Conservation (phyloP, 257 asterid genomes). For the Solanum medicagineum region DNA sequence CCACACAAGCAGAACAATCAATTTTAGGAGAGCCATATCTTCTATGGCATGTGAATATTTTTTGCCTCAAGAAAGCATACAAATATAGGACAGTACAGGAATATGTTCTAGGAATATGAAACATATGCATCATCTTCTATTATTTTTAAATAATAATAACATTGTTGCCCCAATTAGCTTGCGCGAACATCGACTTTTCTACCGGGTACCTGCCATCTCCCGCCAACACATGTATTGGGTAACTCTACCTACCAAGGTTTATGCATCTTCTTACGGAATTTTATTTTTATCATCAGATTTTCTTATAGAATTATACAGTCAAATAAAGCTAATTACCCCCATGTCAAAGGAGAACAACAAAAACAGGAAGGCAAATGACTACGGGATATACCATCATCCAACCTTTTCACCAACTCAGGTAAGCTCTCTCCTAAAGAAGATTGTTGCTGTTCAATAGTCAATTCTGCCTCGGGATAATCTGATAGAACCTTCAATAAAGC, state of each 20-base stretch:
- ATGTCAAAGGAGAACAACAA: not conserved
- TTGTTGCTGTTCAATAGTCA: conserved; percentile 60
- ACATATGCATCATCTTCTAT: not conserved
- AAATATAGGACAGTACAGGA: not conserved
- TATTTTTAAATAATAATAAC: not conserved
- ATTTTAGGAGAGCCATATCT: too few species aligned
- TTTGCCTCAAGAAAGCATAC: not conserved
- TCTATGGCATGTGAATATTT: not conserved
- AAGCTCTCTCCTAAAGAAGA: conserved; percentile 67
- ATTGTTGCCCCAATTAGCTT: not conserved
- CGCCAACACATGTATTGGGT: not conserved
- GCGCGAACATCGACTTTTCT: not conserved
- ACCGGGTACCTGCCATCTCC: not conserved
- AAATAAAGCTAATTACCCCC: not conserved
- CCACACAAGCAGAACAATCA: too few species aligned
- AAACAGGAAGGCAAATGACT: conserved; percentile 13
- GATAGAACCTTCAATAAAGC: conserved; percentile 46
- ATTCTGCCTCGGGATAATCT: conserved; percentile 81
- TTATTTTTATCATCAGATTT: not conserved
- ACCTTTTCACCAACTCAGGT: conserved; percentile 77
- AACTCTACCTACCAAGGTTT: not conserved
- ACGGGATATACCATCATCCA: conserved; percentile 90
- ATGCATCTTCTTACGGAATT: not conserved
- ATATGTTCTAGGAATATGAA: not conserved
- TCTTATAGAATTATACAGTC: not conserved